These are phyloP conservation scores for Aspergillus japonicus DNA, from an alignment of 2,329 filamentous ascomycete genomes.

Conservation along the genomic window DNA sequence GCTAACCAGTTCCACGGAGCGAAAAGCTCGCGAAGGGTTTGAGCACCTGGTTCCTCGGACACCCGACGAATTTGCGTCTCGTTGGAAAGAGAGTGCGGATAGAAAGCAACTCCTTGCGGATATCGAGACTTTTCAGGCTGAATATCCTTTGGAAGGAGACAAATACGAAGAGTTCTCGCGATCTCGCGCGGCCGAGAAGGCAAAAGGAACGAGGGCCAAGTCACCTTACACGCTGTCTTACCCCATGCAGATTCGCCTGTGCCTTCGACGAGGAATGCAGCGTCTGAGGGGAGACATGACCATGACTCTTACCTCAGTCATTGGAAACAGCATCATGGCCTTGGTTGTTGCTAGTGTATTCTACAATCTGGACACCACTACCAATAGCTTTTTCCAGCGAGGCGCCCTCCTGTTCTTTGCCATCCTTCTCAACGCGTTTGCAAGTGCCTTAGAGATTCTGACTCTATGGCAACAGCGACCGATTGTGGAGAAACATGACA, in stretches of 20 bases:
- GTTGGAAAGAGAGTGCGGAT: conserved; percentile 55
- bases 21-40: conserved; percentile 56
- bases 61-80: conserved; percentile 63
- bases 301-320: conserved; percentile 57
- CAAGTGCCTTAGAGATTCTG: conserved; percentile 74
- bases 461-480: conserved; percentile 84
- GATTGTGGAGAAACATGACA: conserved; percentile 85
- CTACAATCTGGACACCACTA: conserved; percentile 66
- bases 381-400: conserved; percentile 71
- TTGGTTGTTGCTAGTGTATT: conserved; percentile 78
- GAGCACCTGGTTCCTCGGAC: conserved; percentile 64
- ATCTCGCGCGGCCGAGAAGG: conserved; percentile 42
- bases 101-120: conserved; percentile 40
- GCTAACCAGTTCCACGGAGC: conserved; percentile 63
- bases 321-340: conserved; percentile 69
- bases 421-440: conserved; percentile 78
- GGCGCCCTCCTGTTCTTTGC: conserved; percentile 81
- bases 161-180: conserved; percentile 37
- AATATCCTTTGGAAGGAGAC: conserved; percentile 36
- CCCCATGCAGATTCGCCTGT: conserved; percentile 70
- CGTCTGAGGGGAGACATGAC: conserved; percentile 72
- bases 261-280: conserved; percentile 74
- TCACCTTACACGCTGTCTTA: conserved; percentile 84
- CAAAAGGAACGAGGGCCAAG: conserved; percentile 52
- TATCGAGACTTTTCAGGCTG: conserved; percentile 40